Evolutionary conservation across 192 early-diverging fungal species (phyloP).

Genomic region (Podila verticillata): DNA sequence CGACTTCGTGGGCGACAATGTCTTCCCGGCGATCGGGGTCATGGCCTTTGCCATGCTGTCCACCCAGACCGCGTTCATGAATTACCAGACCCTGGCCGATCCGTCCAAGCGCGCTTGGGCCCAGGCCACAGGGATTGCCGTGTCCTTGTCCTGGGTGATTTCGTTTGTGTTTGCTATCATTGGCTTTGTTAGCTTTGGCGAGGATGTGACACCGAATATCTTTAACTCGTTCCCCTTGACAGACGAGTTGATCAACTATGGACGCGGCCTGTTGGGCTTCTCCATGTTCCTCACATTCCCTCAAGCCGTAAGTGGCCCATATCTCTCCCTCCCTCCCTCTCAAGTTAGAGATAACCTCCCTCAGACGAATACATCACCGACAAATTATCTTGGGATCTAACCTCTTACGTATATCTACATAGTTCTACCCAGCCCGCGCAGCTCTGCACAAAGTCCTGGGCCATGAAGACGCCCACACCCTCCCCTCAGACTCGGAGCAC

Average conservation of each 20-base stretch:
- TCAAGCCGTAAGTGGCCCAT: constrained; percentile 35
- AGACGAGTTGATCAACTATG: constrained; percentile 68
- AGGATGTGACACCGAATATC: constrained; percentile 67
- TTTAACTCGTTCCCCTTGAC: constrained; percentile 71
- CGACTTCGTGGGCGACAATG: constrained; percentile 63
- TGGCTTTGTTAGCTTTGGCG: constrained; percentile 71
- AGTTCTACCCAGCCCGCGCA: constrained; percentile 60
- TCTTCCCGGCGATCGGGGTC: constrained; percentile 69
- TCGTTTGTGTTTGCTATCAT: constrained; percentile 68
- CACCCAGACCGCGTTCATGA: constrained; percentile 67
- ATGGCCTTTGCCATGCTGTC: constrained; percentile 76
- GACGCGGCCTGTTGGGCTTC: constrained; percentile 66
- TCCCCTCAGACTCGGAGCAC: constrained; percentile 50
- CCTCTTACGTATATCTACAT: no score
- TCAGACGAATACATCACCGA: no score
- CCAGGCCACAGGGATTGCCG: constrained; percentile 59
- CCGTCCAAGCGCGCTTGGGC: constrained; percentile 60
- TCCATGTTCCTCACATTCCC: constrained; percentile 70
- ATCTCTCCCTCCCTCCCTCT: constrained; percentile 6
- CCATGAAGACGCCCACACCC: constrained; percentile 38
- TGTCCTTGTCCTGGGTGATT: constrained; percentile 56
- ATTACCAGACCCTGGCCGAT: constrained; percentile 59
- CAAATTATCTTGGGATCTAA: no score
- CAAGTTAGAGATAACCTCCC: no score
- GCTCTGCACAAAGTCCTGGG: constrained; percentile 57